These are phyloP conservation scores for Leishmania mexicana DNA, from an alignment of 208 protist genomes.

Conservation along the genomic window DNA sequence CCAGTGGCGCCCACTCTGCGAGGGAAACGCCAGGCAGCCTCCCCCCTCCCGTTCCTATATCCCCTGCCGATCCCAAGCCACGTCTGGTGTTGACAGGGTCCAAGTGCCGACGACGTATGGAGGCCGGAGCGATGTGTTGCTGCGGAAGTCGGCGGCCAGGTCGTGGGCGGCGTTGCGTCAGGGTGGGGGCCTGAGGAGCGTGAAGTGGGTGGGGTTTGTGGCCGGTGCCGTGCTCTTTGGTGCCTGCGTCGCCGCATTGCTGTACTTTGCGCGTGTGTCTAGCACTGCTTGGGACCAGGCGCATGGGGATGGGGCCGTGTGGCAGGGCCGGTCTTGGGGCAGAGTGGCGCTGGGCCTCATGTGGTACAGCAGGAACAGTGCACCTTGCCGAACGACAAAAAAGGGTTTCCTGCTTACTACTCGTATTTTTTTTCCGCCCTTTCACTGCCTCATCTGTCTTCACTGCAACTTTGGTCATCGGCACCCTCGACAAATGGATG, in stretches of 20 bases:
- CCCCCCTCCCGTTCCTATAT: too few relatives aligned
- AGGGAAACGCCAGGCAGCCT: neutral
- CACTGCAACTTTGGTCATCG: neutral
- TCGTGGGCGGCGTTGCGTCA: neutral
- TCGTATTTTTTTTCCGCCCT: neutral
- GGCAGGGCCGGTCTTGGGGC: too few relatives aligned
- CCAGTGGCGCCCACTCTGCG: neutral
- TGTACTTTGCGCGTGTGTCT: too few relatives aligned
- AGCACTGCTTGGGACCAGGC: too few relatives aligned
- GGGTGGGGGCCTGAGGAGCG: neutral
- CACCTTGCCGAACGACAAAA: too few relatives aligned
- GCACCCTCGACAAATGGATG: neutral
- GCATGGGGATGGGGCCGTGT: too few relatives aligned
- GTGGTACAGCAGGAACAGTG: too few relatives aligned
- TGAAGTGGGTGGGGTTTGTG: too few relatives aligned
- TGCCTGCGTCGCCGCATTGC: too few relatives aligned
- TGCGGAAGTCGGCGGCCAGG: neutral
- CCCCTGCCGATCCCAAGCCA: slow-evolving; percentile 52
- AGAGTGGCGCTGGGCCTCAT: too few relatives aligned
- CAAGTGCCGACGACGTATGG: too few relatives aligned
- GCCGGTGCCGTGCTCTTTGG: too few relatives aligned
- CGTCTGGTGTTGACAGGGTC: neutral
- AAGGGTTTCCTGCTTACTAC: neutral
- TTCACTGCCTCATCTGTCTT: neutral
- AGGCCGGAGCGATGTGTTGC: neutral